Evolutionary conservation across 2,329 filamentous ascomycete genomes (phyloP).

Genomic region (Dactylellina haptotyla): DNA sequence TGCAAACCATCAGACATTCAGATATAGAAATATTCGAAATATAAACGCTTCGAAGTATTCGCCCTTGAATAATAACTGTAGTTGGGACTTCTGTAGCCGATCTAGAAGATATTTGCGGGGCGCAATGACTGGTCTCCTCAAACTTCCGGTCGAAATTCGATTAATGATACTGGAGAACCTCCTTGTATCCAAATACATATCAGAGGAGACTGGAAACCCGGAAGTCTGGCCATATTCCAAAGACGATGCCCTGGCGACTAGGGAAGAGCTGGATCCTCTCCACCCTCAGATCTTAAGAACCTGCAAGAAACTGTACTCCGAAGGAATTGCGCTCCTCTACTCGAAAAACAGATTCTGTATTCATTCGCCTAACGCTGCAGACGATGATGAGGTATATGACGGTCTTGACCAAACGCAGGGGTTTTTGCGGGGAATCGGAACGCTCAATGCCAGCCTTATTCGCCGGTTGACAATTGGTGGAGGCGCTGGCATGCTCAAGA

Average conservation of each 20-base stretch:
- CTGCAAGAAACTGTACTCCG: constrained; percentile 36
- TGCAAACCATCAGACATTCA: too few relatives aligned
- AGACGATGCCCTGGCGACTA: constrained; percentile 18
- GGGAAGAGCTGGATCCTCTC: constrained; percentile 14
- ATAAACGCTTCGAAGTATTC: too few relatives aligned
- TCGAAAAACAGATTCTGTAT: constrained; percentile 50
- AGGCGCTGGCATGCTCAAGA: constrained; percentile 36
- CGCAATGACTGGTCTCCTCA: constrained; percentile 29
- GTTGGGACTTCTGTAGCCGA: background rate
- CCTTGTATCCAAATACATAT: constrained; percentile 26
- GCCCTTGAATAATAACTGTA: too few relatives aligned
- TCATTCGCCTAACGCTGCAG: constrained; percentile 1
- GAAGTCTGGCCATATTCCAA: constrained; percentile 42
- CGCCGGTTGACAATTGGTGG: constrained; percentile 47
- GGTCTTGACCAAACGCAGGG: constrained; percentile 27
- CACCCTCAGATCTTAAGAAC: constrained; percentile 43
- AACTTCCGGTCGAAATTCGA: constrained; percentile 40
- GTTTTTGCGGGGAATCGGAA: constrained; percentile 48
- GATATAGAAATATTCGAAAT: too few relatives aligned
- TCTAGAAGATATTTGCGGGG: too few relatives aligned
- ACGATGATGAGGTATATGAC: constrained; percentile 14
- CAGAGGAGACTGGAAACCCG: constrained; percentile 35
- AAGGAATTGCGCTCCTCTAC: constrained; percentile 38
- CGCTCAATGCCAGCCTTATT: constrained; percentile 35
- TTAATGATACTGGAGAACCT: constrained; percentile 44